These are phyloP conservation scores for Beta corolliflora DNA, from an alignment of 179 eudicot species.

Conservation along the genomic window DNA sequence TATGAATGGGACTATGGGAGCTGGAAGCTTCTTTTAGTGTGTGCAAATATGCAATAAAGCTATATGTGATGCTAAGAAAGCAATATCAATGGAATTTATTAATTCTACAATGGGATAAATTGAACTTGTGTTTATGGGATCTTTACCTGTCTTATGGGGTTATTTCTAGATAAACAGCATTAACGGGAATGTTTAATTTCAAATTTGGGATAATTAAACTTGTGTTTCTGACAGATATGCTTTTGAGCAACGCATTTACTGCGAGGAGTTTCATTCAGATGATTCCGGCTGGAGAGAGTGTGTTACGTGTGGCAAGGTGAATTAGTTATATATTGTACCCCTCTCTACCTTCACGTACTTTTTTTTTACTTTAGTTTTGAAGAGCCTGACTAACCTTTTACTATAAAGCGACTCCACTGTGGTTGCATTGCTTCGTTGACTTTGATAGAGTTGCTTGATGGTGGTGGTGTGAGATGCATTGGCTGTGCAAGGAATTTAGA, in stretches of 20 bases:
- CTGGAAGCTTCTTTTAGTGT: background rate
- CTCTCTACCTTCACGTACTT: conserved; percentile 16
- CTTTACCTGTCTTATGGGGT: too few species aligned
- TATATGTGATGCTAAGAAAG: background rate
- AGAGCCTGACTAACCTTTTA: conserved; percentile 20
- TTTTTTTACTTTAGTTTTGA: conserved; percentile 6
- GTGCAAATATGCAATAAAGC: background rate
- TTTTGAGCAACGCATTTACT: conserved; percentile 64
- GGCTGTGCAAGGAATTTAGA: conserved; percentile 49
- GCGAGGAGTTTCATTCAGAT: conserved; percentile 75
- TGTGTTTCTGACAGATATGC: conserved; percentile 56
- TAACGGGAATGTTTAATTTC: background rate
- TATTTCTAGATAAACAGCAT: background rate
- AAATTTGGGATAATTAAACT: background rate
- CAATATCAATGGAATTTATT: background rate
- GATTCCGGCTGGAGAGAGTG: conserved; percentile 99
- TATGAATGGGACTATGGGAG: background rate
- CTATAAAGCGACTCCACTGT: conserved; percentile 85
- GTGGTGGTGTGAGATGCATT: conserved; percentile 80
- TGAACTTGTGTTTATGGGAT: too few species aligned
- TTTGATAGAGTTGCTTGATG: conserved; percentile 78
- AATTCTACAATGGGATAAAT: too few species aligned
- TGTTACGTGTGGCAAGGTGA: conserved; percentile 78
- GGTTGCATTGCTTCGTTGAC: conserved; percentile 90
- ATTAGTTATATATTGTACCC: conserved; percentile 1